Base-by-base conservation (phyloP, 306 rosid genomes). In the Begonia masoniana region DNA sequence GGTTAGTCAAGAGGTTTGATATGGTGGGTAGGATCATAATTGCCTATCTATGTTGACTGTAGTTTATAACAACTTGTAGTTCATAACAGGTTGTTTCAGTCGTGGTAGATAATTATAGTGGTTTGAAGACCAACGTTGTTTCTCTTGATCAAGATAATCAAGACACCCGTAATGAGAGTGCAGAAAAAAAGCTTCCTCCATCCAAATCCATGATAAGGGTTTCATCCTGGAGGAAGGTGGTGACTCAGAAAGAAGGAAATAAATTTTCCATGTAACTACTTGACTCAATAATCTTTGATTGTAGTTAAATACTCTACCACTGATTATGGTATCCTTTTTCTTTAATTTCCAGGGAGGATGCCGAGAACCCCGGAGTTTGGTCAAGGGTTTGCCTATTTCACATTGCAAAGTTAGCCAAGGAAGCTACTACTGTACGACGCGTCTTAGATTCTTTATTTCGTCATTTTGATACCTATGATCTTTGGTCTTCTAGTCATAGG, bases 321-420 rank as follows among this genome's bases (percentile, higher is more conserved):
- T 12, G 64, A 49, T 53, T 55, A 57, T 17, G 19, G 63, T 50
- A 23, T 51, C 31, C 46, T 56, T 12, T 45, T 63, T 55, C 66
- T 56, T 26, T 72, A 60, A 60, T 63, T 57, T 43, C 56, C 74
- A 92, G 99, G 71, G 96, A 86, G 61, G 93, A 86, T 60, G 82
- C 82, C 71, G 71, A 51, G 50, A 86, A 70, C 56, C 84, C 88
- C 47, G 55, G 81, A 68, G 81, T 86, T 74, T 92, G 99, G 99
- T 75, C 95, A 4, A 83, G 94, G 60, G 81, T 86, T 74, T 83
- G 96, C 82, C 83, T 92, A 41, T 74, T 79, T 64, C 79, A 77
- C 67, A 86, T 92, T 92, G 93, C 99, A 66, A 83, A 70, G 73
- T 78, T 86, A 55, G 95, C 96, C 68, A 83, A 76, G 72, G 99